phyloP scores from a whole-genome alignment of 495 filamentous ascomycete species.

The Hypoxylon lienhwacheense region DNA sequence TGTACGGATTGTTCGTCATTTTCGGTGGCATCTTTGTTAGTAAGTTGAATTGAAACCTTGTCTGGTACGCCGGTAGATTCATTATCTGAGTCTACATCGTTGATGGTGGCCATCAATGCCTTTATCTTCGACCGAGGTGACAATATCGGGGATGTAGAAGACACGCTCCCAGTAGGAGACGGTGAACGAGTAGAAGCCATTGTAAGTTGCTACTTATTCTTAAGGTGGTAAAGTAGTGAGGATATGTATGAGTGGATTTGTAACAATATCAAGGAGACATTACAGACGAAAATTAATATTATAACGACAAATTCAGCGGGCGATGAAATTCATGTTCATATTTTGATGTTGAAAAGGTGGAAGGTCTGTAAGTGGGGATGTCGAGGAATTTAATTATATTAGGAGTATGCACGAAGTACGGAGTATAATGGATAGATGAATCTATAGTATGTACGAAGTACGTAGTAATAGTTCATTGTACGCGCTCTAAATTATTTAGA shows the following conservation, averaged over 20 bases:
- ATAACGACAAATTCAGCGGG: slow-evolving; percentile 8
- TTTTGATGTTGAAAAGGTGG: slow-evolving; percentile 7
- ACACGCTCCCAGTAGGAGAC: slow-evolving; percentile 38
- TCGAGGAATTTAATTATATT: slow-evolving; percentile 9
- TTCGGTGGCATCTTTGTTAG: slow-evolving; percentile 15
- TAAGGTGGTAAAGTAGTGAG: no score
- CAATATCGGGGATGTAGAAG: slow-evolving; percentile 45
- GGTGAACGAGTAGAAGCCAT: slow-evolving; percentile 50
- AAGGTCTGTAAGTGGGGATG: slow-evolving; percentile 28
- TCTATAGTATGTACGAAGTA: no score
- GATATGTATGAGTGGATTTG: slow-evolving; percentile 5
- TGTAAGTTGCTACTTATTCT: slow-evolving; percentile 32
- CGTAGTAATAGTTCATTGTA: slow-evolving; percentile 10
- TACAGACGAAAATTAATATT: slow-evolving; percentile 10
- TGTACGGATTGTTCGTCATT: slow-evolving; percentile 5
- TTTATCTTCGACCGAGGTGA: slow-evolving; percentile 72
- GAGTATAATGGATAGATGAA: no score
- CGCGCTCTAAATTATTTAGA: slow-evolving; percentile 26
- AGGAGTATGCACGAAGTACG: neutral
- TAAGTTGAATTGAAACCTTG: slow-evolving; percentile 19
- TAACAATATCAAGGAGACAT: slow-evolving; percentile 14
- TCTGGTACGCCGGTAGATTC: slow-evolving; percentile 23
- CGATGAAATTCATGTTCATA: slow-evolving; percentile 20
- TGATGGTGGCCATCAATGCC: slow-evolving; percentile 65
- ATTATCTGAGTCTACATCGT: slow-evolving; percentile 60